phyloP scores from a whole-genome alignment of 2,329 filamentous ascomycete genomes.

The Ascochyta rabiei region DNA sequence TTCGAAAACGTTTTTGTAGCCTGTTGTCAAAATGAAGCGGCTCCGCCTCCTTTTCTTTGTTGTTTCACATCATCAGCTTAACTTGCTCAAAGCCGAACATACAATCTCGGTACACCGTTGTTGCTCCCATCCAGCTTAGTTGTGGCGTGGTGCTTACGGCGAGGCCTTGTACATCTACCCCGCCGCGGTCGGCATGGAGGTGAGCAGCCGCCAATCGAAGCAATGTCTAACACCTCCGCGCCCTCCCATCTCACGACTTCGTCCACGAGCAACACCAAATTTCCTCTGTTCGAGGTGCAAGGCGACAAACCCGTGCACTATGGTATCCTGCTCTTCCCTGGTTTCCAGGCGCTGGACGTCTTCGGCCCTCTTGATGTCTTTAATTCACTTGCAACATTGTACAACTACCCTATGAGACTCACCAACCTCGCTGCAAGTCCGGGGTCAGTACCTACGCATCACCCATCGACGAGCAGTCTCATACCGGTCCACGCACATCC shows the following conservation, averaged over 20 bases:
- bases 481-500: conserved; percentile 21
- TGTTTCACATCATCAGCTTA: conserved; percentile 2
- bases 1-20: neutral
- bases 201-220: neutral
- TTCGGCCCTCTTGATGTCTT: conserved; percentile 56
- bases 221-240: conserved; percentile 1
- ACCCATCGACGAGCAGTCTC: conserved; percentile 23
- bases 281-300: conserved; percentile 18
- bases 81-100: conserved; percentile 5
- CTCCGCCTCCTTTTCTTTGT: neutral
- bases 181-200: conserved; percentile 1
- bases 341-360: conserved; percentile 41
- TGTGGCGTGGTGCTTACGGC: conserved; percentile 15
- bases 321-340: conserved; percentile 29
- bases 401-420: conserved; percentile 34
- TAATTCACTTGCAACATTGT: conserved; percentile 36
- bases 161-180: conserved; percentile 10
- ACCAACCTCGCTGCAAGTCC: conserved; percentile 31
- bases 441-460: conserved; percentile 31
- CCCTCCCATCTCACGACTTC: neutral
- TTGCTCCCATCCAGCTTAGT: conserved; percentile 6
- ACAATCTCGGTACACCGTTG: conserved; percentile 2
- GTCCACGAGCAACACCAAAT: neutral
- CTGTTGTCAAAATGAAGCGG: neutral
- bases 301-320: conserved; percentile 25